phyloP scores from a whole-genome alignment of 2,329 filamentous ascomycete genomes.

The Scedosporium boydii region DNA sequence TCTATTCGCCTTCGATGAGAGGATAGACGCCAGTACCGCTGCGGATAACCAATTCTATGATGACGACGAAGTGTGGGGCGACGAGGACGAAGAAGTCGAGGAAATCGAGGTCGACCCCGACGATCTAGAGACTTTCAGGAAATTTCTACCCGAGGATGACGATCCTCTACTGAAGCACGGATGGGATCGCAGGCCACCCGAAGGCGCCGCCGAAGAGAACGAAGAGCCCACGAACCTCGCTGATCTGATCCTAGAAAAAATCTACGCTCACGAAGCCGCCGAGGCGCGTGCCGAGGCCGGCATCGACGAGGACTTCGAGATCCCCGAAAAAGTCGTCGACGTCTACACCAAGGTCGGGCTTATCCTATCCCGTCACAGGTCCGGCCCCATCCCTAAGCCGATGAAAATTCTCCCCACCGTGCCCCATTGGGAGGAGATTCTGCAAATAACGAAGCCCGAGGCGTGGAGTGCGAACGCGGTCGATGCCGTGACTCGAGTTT shows the following conservation, averaged over 20 bases:
- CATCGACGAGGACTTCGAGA: slow-evolving; percentile 69
- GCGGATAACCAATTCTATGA: slow-evolving; percentile 29
- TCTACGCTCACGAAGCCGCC: slow-evolving; percentile 77
- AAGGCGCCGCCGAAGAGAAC: slow-evolving; percentile 31
- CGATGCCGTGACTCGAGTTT: slow-evolving; percentile 86
- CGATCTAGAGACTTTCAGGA: slow-evolving; percentile 84
- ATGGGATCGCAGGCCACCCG: slow-evolving; percentile 37
- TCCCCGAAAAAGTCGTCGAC: slow-evolving; percentile 86
- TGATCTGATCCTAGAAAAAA: slow-evolving; percentile 88
- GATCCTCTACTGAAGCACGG: slow-evolving; percentile 64
- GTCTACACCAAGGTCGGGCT: slow-evolving; percentile 90
- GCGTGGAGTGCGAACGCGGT: slow-evolving; percentile 64
- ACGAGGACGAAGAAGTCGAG: slow-evolving; percentile 64
- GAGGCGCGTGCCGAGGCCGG: slow-evolving; percentile 34
- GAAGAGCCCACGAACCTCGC: slow-evolving; percentile 69
- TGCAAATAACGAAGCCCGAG: slow-evolving; percentile 75
- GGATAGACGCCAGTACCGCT: slow-evolving; percentile 51
- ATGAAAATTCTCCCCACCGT: slow-evolving; percentile 95
- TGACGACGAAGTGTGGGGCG: slow-evolving; percentile 64
- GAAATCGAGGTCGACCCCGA: slow-evolving; percentile 77
- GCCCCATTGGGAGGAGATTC: slow-evolving; percentile 81
- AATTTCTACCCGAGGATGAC: slow-evolving; percentile 71
- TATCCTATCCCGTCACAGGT: slow-evolving; percentile 87
- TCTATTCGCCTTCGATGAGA: slow-evolving; percentile 70
- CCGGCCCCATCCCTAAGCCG: slow-evolving; percentile 91